A percentile compares a stretch with the other conserved stretches of the same genome.
These are phyloP conservation scores for Solanum appendiculatum DNA, from an alignment of 257 asterid genomes.

Conservation along the genomic window DNA sequence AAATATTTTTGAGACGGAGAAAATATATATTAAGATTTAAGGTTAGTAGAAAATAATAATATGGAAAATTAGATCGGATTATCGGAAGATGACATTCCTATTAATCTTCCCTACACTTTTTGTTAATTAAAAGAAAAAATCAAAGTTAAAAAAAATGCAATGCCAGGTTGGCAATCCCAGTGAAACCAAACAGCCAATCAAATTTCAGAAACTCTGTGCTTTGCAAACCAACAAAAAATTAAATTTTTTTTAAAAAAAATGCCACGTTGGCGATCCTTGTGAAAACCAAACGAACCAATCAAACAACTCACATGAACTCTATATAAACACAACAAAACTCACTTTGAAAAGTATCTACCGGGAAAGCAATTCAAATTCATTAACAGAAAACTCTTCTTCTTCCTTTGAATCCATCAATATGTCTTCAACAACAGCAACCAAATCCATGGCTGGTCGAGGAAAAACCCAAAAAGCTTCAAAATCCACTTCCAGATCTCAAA, in stretches of 20 bases:
- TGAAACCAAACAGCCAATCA: slow-evolving; percentile 24
- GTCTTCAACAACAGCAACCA: slow-evolving; percentile 15
- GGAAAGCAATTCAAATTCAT: not conserved
- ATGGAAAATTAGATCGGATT: not conserved
- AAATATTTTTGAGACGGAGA: not conserved
- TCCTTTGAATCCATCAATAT: not conserved
- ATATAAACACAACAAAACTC: not conserved
- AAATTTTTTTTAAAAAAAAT: not conserved
- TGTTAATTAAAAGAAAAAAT: not conserved
- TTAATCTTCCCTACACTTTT: not conserved
- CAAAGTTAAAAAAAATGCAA: slow-evolving; percentile 5
- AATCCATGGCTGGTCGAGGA: slow-evolving; percentile 38
- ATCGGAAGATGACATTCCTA: no score
- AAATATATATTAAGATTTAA: not conserved
- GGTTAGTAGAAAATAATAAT: not conserved
- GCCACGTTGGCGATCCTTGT: slow-evolving; percentile 36
- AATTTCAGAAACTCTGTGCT: not conserved
- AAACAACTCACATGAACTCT: not conserved
- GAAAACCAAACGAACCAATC: not conserved
- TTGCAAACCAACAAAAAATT: not conserved
- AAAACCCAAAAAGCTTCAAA: slow-evolving; percentile 12
- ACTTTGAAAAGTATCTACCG: not conserved
- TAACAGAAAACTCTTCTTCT: not conserved
- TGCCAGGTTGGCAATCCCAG: slow-evolving; percentile 42
- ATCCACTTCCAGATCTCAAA: slow-evolving; percentile 32